Base-by-base conservation (phyloP, 2,329 filamentous ascomycete species). In the Lojkania enalia region DNA sequence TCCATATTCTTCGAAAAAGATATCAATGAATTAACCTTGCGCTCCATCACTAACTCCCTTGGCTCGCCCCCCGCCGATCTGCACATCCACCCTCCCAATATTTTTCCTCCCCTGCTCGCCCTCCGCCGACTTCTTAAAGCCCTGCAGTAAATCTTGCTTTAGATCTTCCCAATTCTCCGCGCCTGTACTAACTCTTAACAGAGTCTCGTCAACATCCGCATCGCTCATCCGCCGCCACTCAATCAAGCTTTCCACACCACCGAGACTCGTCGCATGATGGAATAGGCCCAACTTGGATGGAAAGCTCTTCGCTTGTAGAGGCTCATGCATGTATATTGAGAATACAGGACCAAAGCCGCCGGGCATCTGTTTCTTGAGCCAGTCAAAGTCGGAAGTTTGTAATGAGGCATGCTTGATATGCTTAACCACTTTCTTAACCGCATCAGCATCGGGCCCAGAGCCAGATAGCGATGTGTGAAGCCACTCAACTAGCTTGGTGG, bases 151-250 rank as follows among this genome's bases (percentile, higher is more conserved):
- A 74, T 97, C 92, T 27, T 79, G 79, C 67, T 79, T 83, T 64
- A 99, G 66, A 72, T 97, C 94, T 69, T 94, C 87, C 77, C 87
- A 87, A 35, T 80, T 82, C 75, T 99, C 94, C 21, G 96, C 80
- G 0, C 94, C 94, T 23, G 96, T 74, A 67, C 91, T 96, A 20
- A 99, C 74, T 39, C 94, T 76, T 69, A 96, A 62, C 66, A 97
- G 69, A 46, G 81, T 77, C 62, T 77, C 80, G 63, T 95, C 88
- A 29, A 95, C 84, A 1, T 68, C 76, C 2, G 71, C 60, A 75
- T 99, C 94, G 47, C 84, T 86, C 89, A 99, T 94, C 36, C 87
- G 82, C 47, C 94, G 79, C 94, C 94, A 99, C 79, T 99, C 94
- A 58, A 99, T 91, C 74, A 97, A 72, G 63, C 89, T 94, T 79